phyloP scores from a whole-genome alignment of 768 basidiomycete genomes.

The Boletus rex-veris region DNA sequence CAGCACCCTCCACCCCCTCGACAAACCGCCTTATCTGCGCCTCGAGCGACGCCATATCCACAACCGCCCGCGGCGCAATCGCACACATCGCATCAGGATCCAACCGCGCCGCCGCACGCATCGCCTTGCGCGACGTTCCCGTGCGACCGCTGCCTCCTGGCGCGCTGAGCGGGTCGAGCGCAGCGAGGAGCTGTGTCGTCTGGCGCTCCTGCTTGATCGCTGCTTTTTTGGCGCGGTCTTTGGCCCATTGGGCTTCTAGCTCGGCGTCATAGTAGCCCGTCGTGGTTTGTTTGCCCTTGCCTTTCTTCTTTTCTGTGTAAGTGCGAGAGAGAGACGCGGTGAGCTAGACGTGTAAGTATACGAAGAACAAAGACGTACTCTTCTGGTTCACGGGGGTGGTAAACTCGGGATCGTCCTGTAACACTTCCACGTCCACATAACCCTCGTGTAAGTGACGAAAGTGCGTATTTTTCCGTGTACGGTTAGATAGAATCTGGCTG shows the following conservation, averaged over 20 bases:
- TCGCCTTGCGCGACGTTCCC: constrained; percentile 54
- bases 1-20: constrained; percentile 29
- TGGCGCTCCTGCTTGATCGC: constrained; percentile 63
- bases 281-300: constrained; percentile 8
- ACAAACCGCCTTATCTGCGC: constrained; percentile 70
- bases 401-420: constrained; percentile 24
- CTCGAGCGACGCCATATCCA: constrained; percentile 66
- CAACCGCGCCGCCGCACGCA: constrained; percentile 51
- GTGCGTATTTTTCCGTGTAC: constrained; percentile 48
- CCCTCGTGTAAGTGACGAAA: constrained; percentile 64
- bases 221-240: constrained; percentile 82
- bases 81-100: constrained; percentile 37
- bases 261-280: constrained; percentile 44
- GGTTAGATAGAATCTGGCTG: constrained; percentile 42
- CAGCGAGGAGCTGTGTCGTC: constrained; percentile 49
- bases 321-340: neutral
- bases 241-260: constrained; percentile 69
- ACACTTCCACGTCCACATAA: constrained; percentile 35
- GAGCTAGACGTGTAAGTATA: neutral
- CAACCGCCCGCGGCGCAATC: constrained; percentile 45
- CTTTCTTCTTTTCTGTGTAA: constrained; percentile 31
- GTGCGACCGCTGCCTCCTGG: constrained; percentile 8
- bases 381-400: constrained; percentile 32
- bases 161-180: constrained; percentile 57
- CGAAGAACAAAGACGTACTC: constrained; percentile 40